Percentiles rank a stretch among this genome's conserved stretches.
Conservation (phyloP, 306 rosid species). For the Vigna trinervia region DNA sequence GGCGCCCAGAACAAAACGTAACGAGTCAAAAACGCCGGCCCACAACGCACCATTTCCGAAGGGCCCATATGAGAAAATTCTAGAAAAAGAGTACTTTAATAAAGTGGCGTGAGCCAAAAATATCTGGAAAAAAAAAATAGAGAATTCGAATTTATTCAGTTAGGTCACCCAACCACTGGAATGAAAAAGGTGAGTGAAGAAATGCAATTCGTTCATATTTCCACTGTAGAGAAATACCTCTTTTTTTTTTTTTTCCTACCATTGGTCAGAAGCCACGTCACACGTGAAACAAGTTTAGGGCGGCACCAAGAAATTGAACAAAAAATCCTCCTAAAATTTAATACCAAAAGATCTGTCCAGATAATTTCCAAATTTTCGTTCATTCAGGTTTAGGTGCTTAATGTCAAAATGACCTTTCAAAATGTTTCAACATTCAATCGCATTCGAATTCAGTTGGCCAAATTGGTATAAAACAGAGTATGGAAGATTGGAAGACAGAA, state of each 20-base stretch:
- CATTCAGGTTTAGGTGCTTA: too few species aligned
- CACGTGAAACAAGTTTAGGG: conserved; percentile 8
- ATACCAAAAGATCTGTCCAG: too few species aligned
- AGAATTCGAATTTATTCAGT: not conserved
- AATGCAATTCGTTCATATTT: not conserved
- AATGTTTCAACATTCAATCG: not conserved
- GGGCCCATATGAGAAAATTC: conserved; percentile 1
- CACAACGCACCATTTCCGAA: not conserved
- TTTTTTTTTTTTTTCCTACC: not conserved
- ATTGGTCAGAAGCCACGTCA: not conserved
- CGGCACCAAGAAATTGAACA: conserved; percentile 27
- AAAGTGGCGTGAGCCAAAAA: not conserved
- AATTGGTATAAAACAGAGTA: not conserved
- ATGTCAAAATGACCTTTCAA: not conserved
- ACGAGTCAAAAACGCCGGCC: conserved; percentile 42
- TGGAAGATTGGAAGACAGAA: not conserved
- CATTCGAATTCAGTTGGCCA: not conserved
- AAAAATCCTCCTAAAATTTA: too few species aligned
- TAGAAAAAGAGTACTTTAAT: not conserved
- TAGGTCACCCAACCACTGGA: conserved; percentile 3
- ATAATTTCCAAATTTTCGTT: too few species aligned
- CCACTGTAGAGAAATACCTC: not conserved
- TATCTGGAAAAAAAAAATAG: not conserved
- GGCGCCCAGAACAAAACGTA: not conserved
- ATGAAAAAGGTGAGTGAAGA: not conserved